Evolutionary conservation across 2,329 filamentous ascomycete species (phyloP).

Genomic region (Pseudocercospora eumusae): DNA sequence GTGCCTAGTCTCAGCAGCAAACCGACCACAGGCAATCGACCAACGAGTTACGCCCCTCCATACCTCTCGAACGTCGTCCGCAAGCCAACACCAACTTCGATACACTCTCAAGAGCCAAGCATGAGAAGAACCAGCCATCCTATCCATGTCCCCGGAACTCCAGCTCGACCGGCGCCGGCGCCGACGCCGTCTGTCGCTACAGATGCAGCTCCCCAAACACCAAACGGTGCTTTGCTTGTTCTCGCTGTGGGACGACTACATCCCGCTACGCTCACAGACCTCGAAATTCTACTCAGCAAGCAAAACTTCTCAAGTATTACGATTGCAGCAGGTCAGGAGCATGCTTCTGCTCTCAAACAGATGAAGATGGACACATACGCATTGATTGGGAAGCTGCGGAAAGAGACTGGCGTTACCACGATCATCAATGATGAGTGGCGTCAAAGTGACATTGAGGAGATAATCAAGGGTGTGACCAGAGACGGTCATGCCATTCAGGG

Average conservation of each 20-base stretch:
- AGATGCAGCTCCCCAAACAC: not conserved
- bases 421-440: constrained; percentile 26
- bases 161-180: not conserved
- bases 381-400: constrained; percentile 27
- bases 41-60: constrained; percentile 20
- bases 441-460: constrained; percentile 23
- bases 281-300: constrained; percentile 27
- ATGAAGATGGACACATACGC: constrained; percentile 32
- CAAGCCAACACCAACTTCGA: constrained; percentile 9
- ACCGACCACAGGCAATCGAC: constrained; percentile 6
- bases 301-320: constrained; percentile 25
- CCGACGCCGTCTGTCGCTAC: not conserved
- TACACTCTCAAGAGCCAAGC: constrained; percentile 9
- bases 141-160: constrained; percentile 7
- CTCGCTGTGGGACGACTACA: constrained; percentile 19
- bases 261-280: constrained; percentile 17
- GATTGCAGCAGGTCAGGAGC: constrained; percentile 19
- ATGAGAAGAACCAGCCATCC: constrained; percentile 9
- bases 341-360: constrained; percentile 29
- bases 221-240: constrained; percentile 24
- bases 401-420: constrained; percentile 32
- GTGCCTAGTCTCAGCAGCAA: not conserved
- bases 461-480: constrained; percentile 23
- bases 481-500: constrained; percentile 26
- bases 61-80: constrained; percentile 17